Percentiles rank a stretch among this genome's conserved stretches.
Evolutionary conservation across 805 yeast species (phyloP).

Genomic region (Saturnispora galanensis): DNA sequence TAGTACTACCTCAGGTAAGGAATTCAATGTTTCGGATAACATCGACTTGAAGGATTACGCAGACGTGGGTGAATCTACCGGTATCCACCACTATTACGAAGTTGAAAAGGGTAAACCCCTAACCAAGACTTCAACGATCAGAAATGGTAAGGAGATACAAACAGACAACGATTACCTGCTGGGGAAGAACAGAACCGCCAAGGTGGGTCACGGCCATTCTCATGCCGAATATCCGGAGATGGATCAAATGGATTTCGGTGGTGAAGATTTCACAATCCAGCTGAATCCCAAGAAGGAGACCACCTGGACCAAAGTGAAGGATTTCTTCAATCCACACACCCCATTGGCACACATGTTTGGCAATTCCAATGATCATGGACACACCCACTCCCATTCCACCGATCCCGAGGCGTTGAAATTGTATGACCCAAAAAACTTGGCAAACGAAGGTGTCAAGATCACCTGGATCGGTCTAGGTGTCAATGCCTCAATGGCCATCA

Average conservation of each 20-base stretch:
- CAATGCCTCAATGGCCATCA: slow-evolving; percentile 76
- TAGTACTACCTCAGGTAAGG: neutral
- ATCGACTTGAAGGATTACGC: slow-evolving; percentile 3
- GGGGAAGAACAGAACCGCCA: slow-evolving; percentile 4
- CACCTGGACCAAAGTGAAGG: slow-evolving; percentile 22
- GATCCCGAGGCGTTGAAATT: slow-evolving; percentile 38
- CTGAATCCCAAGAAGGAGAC: slow-evolving; percentile 18
- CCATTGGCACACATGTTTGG: slow-evolving; percentile 24
- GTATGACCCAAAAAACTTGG: slow-evolving; percentile 33
- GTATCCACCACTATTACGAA: slow-evolving; percentile 15
- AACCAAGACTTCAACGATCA: slow-evolving; percentile 6
- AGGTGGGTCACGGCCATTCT: slow-evolving; percentile 23
- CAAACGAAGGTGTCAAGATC: slow-evolving; percentile 82
- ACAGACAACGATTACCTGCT: slow-evolving; percentile 4
- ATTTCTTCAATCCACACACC: slow-evolving; percentile 28
- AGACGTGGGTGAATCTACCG: neutral
- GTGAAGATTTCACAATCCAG: slow-evolving; percentile 21
- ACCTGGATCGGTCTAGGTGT: slow-evolving; percentile 86
- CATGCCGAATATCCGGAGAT: slow-evolving; percentile 24
- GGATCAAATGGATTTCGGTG: slow-evolving; percentile 20
- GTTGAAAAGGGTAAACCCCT: slow-evolving; percentile 6
- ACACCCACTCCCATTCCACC: slow-evolving; percentile 31
- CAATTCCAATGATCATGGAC: slow-evolving; percentile 6
- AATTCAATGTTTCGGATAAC: neutral
- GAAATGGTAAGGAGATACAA: slow-evolving; percentile 6